These are phyloP conservation scores for Astraeus odoratus DNA, from an alignment of 768 basidiomycete species.

Conservation along the genomic window DNA sequence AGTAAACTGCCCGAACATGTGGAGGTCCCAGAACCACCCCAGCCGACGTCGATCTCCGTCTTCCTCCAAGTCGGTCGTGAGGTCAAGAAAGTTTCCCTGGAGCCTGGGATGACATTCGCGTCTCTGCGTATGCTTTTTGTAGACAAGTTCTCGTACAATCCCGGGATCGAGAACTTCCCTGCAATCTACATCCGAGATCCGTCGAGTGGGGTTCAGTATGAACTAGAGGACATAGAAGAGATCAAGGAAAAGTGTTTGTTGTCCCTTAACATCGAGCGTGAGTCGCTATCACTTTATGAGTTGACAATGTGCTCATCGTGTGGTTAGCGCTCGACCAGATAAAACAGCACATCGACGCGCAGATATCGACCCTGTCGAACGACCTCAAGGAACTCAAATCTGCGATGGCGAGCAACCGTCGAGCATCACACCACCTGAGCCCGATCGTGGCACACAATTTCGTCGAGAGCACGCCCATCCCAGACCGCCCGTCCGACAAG, in stretches of 20 bases:
- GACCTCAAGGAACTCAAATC: constrained; percentile 86
- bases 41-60: constrained; percentile 44
- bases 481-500: constrained; percentile 64
- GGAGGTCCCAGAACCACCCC: constrained; percentile 15
- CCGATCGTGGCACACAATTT: constrained; percentile 49
- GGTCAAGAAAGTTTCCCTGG: constrained; percentile 79
- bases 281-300: constrained; percentile 30
- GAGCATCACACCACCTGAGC: constrained; percentile 42
- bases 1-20: constrained; percentile 15
- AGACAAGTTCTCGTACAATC: constrained; percentile 91
- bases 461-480: constrained; percentile 58
- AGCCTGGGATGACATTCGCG: constrained; percentile 62
- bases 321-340: constrained; percentile 89
- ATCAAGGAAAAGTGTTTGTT: constrained; percentile 83
- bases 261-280: constrained; percentile 95
- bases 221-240: constrained; percentile 91
- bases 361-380: constrained; percentile 76
- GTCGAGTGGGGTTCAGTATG: constrained; percentile 88
- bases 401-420: constrained; percentile 49
- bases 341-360: constrained; percentile 93
- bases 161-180: constrained; percentile 89
- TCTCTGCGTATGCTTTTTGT: constrained; percentile 84
- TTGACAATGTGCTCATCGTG: constrained; percentile 7
- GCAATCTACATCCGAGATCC: constrained; percentile 94
- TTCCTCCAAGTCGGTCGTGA: constrained; percentile 88